Evolutionary conservation across 345 rosid species (phyloP).

Genomic region (Fremontodendron californicum): DNA sequence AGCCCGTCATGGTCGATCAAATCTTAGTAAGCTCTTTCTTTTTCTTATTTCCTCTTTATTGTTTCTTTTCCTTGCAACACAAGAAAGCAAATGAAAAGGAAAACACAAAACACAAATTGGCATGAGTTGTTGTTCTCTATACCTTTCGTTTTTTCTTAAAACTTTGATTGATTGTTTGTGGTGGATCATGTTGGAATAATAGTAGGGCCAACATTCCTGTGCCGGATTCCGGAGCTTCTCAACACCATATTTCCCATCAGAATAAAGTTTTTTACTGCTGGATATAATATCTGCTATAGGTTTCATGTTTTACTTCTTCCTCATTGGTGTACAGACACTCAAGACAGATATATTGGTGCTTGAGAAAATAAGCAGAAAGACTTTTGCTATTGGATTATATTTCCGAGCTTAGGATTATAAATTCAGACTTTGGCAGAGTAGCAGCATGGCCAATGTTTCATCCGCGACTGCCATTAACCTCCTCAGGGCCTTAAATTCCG

Average conservation of each 20-base stretch:
- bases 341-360: constrained; percentile 16
- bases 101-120: too few relatives aligned
- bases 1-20: constrained; percentile 12
- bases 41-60: not conserved
- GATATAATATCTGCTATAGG: constrained; percentile 6
- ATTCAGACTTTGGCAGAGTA: constrained; percentile 71
- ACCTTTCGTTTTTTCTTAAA: not conserved
- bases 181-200: constrained; percentile 19
- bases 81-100: not conserved
- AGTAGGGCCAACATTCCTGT: constrained; percentile 9
- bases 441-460: constrained; percentile 90
- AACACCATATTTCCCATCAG: not conserved
- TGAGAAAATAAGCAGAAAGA: constrained; percentile 4
- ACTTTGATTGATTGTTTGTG: not conserved
- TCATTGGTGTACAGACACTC: constrained; percentile 14
- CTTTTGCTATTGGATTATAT: constrained; percentile 38
- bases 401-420: constrained; percentile 77
- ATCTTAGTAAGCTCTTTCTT: constrained; percentile 12
- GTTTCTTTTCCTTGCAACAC: not conserved
- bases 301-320: constrained; percentile 20
- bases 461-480: constrained; percentile 78
- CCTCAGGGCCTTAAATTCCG: constrained; percentile 72
- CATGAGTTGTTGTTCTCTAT: too few relatives aligned
- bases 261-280: constrained; percentile 6
- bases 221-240: not conserved